A percentile compares a stretch with the other conserved stretches of the same genome.
Conservation (phyloP, 2,329 filamentous ascomycete species). For the Teratosphaeria gauchensis region DNA sequence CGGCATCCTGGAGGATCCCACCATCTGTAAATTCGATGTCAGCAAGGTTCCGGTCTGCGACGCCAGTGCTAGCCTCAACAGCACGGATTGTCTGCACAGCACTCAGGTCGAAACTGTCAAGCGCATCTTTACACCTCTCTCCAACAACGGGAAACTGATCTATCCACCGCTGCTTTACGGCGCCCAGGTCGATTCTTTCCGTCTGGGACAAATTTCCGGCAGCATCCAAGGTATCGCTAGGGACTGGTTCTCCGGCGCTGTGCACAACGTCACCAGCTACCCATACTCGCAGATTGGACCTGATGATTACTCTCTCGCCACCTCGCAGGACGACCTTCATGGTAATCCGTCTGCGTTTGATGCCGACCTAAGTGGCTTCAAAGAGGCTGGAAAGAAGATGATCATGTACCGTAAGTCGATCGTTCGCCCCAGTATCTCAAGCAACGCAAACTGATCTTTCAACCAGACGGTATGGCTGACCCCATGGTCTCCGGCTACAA, state of each 20-base stretch:
- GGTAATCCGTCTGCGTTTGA: slow-evolving; percentile 30
- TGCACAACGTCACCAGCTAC: slow-evolving; percentile 39
- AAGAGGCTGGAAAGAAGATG: slow-evolving; percentile 34
- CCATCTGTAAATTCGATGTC: slow-evolving; percentile 33
- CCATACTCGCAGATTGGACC: slow-evolving; percentile 30
- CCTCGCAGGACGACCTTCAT: slow-evolving; percentile 30
- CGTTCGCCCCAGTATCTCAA: not conserved
- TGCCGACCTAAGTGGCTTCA: slow-evolving; percentile 30
- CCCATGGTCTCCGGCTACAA: slow-evolving; percentile 36
- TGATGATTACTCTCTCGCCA: slow-evolving; percentile 31
- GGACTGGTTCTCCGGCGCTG: slow-evolving; percentile 38
- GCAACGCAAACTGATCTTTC: not conserved
- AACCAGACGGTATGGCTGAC: slow-evolving; percentile 31
- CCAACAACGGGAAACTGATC: slow-evolving; percentile 36
- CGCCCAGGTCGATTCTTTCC: slow-evolving; percentile 32
- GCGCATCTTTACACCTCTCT: slow-evolving; percentile 24
- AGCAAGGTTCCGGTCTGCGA: slow-evolving; percentile 26
- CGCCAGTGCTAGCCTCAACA: slow-evolving; percentile 15
- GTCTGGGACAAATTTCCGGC: slow-evolving; percentile 31
- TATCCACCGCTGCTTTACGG: slow-evolving; percentile 44
- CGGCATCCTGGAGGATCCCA: slow-evolving; percentile 39
- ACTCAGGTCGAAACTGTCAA: slow-evolving; percentile 36
- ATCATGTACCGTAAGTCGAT: slow-evolving; percentile 23
- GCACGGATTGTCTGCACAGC: slow-evolving; percentile 33
- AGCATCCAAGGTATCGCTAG: slow-evolving; percentile 33